A percentile compares a stretch with the other conserved stretches of the same genome.
phyloP scores from a whole-genome alignment of 352 stramenopile genomes.

The Globisporangium emineosum region DNA sequence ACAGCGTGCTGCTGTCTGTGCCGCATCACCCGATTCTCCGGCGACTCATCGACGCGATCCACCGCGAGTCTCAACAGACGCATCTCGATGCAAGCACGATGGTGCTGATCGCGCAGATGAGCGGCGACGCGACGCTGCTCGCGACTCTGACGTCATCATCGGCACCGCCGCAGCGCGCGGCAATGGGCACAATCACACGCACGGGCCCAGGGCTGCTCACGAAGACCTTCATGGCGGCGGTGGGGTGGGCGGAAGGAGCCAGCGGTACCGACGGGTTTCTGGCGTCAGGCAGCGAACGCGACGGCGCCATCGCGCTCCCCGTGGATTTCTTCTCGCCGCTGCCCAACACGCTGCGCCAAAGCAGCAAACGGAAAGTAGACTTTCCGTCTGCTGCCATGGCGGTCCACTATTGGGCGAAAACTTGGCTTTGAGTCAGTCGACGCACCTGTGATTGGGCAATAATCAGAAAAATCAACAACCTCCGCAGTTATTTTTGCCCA shows the following conservation, averaged over 20 bases:
- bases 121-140: slow-evolving; percentile 11
- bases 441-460: neutral
- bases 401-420: slow-evolving; percentile 46
- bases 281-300: slow-evolving; percentile 9
- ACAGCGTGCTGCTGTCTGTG: slow-evolving; percentile 46
- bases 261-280: slow-evolving; percentile 25
- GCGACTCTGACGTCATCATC: neutral
- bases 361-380: neutral
- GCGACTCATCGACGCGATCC: slow-evolving; percentile 32
- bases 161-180: neutral
- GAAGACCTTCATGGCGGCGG: slow-evolving; percentile 41
- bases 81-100: slow-evolving; percentile 22
- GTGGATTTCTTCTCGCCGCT: slow-evolving; percentile 38
- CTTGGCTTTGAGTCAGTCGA: slow-evolving; percentile 25
- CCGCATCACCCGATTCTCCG: slow-evolving; percentile 29
- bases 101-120: slow-evolving; percentile 25
- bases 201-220: slow-evolving; percentile 56
- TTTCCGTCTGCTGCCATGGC: slow-evolving; percentile 21
- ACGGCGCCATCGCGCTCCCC: slow-evolving; percentile 29
- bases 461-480: neutral
- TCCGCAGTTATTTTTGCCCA: neutral
- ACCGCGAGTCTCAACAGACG: slow-evolving; percentile 8
- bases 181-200: slow-evolving; percentile 45
- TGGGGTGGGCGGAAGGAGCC: slow-evolving; percentile 26
- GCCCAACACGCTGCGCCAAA: slow-evolving; percentile 23